Base-by-base conservation (phyloP, 495 filamentous ascomycete species). In the Podospora bellae-mahoneyi region DNA sequence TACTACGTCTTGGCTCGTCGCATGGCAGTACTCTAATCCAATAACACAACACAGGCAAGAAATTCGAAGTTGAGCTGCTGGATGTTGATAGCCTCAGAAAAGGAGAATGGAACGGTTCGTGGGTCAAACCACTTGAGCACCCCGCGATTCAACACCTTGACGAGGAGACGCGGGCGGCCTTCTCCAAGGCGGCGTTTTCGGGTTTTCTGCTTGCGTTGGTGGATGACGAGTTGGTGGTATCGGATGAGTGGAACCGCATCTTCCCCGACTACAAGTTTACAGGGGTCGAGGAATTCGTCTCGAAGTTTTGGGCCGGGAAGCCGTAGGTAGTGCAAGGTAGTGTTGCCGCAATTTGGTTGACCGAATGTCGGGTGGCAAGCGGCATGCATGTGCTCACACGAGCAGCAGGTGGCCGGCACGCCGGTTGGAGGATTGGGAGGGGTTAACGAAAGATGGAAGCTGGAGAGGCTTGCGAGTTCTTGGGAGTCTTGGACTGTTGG, bases 191-290 rank as follows among this genome's bases (percentile, higher is more conserved):
- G 15, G 61, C 61, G 9, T 63, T 32, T 13, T 72, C 73, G 9
- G 80, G 81, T 4, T 77, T 84, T 23, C 62, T 86, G 2, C 62
- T 86, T 13, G 80, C 73, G 18, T 79, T 76, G 57, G 59, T 72
- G 1, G 75, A 71, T 0, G 81, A 80, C 15, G 79, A 77, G 0
- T 83, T 75, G 71, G 68, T 74, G 60, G 77, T 83, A 0, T 84
- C 81, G 23, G 82, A 86, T 64, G 84, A 83, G 69, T 84, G 78
- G 74, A 89, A 88, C 70, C 73, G 74, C 27, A 65, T 87, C 26
- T 70, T 88, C 27, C 83, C 85, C 0, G 81, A 85, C 19, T 85
- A 83, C 64, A 67, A 84, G 72, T 85, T 87, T 64, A 82, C 78
- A 18, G 16, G 71, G 23, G 68, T 77, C 5, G 81, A 85, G 68